Base-by-base conservation (phyloP, 768 basidiomycete genomes). In the Guyanaporus albipodus region DNA sequence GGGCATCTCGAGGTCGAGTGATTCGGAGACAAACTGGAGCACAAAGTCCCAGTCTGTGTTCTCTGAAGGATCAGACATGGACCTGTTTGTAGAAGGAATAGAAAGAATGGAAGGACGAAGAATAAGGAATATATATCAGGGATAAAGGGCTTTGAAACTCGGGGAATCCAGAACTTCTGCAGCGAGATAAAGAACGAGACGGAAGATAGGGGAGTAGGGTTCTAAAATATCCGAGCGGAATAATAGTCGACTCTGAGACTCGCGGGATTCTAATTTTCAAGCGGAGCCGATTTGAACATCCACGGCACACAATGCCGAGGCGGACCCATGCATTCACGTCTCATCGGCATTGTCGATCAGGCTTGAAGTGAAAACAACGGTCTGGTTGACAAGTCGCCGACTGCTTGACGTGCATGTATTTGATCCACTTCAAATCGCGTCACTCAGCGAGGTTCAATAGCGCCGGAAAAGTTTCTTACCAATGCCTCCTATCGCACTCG, bases 31-130 rank as follows among this genome's bases (percentile, higher is more conserved):
- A 52, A 79, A 80, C 56, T 82, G 78, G 31, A 81, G 68, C 22
- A 82, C 78, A n/a, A 77, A 76, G 36, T 82, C 74, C 80, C 80
- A 82, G 59, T 80, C 77, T 22, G 71, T 49, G 48, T 69, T 60
- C 34, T 78, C 79, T 69, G 74, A 73, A 8, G 56, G 22, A 39
- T 36, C 50, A 14, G 57, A 54, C 63, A 63, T 66, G 2, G 37
- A 32, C 35, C 33, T 46, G 29, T n/a, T 22, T 40, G 6, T 19
- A 50, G n/a, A 1, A 33, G 17, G 21, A n/a, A n/a, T n/a, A n/a
- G n/a, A 19, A 4, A 27, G 42, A 3, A 4, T 7, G 19, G 33
- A 11, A 28, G n/a, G n/a, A n/a, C n/a, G n/a, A n/a, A 14, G 41
- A n/a, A 9, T 6, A 39, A n/a, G 23, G 28, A 15, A 33, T 26